Evolutionary conservation across 2,329 filamentous ascomycete species (phyloP), one percentile per base, ranked within the genome.

Genomic region (Helotiales sp.): DNA sequence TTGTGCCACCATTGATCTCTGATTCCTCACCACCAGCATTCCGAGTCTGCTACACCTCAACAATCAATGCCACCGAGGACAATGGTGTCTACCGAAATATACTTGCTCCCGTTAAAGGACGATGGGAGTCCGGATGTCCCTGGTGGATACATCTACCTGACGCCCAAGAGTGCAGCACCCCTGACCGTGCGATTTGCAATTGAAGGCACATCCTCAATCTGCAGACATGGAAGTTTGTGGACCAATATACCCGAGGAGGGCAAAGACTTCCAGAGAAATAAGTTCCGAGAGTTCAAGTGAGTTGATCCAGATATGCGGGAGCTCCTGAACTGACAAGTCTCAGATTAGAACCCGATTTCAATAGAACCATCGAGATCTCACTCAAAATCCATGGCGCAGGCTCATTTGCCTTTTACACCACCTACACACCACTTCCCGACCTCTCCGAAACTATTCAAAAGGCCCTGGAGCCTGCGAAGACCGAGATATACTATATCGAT

Each of bases 161-260:
- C 93, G 0, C 89, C 96, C 20, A 82, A 82, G 71, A 90, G 91
- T 20, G 86, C 85, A 47, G 85, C 90, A n/a, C 91, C 91, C 49
- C 90, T 98, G 75, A 87, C 87, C 62, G 84, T 97, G 65, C 90
- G 95, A 67, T 97, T 99, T 80, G 88, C 93, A 73, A 95, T 97
- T 74, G 92, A 97, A 80, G 94, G 96, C 69, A 95, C 93, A 65
- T 97, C 95, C 78, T 97, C 95, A 69, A 96, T 99, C 83, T 97
- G 94, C 80, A 89, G 93, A 73, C 86, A 97, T 80, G 96, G 96
- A 67, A 97, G 92, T 77, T 85, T 99, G 70, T 99, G 96, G 95
- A 91, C 97, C 76, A 99, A 99, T 79, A 92, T 98, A 68, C 96
- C 96, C 7, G 87, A 90, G 69, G 84, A 89, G 74, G 93, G 90